Evolutionary conservation across 495 filamentous ascomycete species (phyloP), one percentile per base, ranked within the genome.

Genomic region (Poronia punctata): DNA sequence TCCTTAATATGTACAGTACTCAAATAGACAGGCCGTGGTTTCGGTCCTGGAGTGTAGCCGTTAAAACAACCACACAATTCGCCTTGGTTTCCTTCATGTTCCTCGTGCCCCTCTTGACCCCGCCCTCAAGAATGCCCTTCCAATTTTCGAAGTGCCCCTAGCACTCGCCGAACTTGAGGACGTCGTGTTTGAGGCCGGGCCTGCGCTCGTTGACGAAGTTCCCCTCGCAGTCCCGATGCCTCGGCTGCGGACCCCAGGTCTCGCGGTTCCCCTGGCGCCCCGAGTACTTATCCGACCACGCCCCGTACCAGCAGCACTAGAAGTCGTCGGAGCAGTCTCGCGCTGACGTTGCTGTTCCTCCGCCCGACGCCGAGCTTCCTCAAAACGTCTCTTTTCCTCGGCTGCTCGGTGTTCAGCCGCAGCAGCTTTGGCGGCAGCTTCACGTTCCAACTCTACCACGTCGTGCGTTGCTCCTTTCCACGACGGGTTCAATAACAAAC

Each of bases 381-480:
- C 87, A 40, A 82, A 67, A 35, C 86, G 75, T 31, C 80, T 71
- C 57, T 86, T 81, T 12, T 87, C 79, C 46, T 93, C 87, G 1
- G 70, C 72, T 24, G 80, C 80, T 25, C 80, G 75, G 34, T 86
- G 72, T 58, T 90, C 82, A 0, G 75, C 82, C 16, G 83, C 87
- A 84, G 81, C 52, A 79, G 79, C 53, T 76, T 79, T 34, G 75
- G 62, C 2, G 76, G 43, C 53, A 4, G 75, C 74, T 53, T 96
- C 92, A 40, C 78, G 80, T 56, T 97, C 89, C 27, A 83, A 72
- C 33, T 95, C 86, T 31, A 75, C 71, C 4, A 93, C 64, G 65
- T 98, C 92, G 57, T 86, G 77, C 5, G 72, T 83, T 7, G 88
- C 84, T 34, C 92, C 92, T 46, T 92, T 80, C 92, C 92, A 98